Base-by-base conservation (phyloP, 108 stramenopile genomes). In the Conticribra guillardii region DNA sequence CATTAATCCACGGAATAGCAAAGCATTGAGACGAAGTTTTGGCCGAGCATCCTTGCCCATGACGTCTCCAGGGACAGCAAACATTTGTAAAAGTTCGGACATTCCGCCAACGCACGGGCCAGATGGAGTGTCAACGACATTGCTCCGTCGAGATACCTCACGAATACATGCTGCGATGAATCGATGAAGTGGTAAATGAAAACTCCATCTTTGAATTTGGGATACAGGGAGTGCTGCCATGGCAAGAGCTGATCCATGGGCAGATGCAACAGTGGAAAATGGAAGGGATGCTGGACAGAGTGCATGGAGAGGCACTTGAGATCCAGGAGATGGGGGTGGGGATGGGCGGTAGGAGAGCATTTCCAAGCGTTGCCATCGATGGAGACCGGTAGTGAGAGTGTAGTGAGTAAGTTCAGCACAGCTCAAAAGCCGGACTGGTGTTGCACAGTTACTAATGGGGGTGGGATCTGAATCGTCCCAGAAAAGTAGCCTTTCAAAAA, bases 171-270 rank as follows among this genome's bases (percentile, higher is more conserved):
- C 83, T 29, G 94, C 94, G 8, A 87, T 74, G 76, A 96, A 96
- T 30, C 97, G 87, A 73, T 97, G 95, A 57, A 98, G 66, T 9
- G 94, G 94, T 29, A 93, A 61, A 63, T 98, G 97, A 68, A 98
- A 96, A 46, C 93, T 94, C 74, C 90, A 92, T 27, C 80, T 71
- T 31, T 85, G 83, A 53, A 82, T 74, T 71, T 96, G 95, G 17
- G 89, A 82, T 18, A 90, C 59, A 8, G 90, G 90, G n/a, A 94
- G 60, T 2, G 89, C 87, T 7, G 64, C 65, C 70, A 88, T 83
- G 2, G 90, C 93, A 11, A 87, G 58, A 4, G 76, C 73, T 24
- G 84, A 73, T 32, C 90, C 93, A 64, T 73, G 70, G 48, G 63
- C 65, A 9, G 73, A 73, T 14, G 87, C 84, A 28, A 91, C 71